Percentiles rank a stretch among this genome's conserved stretches.
These are phyloP conservation scores for Euryodendron excelsum DNA, from an alignment of 148 eudicot species.

Conservation along the genomic window DNA sequence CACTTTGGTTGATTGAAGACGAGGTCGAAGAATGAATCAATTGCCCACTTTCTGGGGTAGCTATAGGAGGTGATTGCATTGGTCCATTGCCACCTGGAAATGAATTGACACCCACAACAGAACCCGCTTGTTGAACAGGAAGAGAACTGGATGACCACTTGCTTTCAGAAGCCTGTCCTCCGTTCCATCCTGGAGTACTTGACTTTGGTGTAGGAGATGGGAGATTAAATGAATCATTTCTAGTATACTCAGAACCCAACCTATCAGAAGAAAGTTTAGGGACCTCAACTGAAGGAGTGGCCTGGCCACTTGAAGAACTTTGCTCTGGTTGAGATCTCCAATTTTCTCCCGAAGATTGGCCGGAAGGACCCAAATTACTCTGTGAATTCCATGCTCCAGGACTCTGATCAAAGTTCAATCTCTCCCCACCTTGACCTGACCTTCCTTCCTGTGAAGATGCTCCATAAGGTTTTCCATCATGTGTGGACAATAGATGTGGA, in stretches of 20 bases:
- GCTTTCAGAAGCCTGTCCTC: conserved; percentile 29
- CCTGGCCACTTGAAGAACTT: conserved; percentile 21
- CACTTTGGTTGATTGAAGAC: conserved; percentile 30
- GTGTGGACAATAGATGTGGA: conserved; percentile 18
- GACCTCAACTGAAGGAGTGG: conserved; percentile 32
- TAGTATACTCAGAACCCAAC: conserved; percentile 28
- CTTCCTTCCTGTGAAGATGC: conserved; percentile 17
- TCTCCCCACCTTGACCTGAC: conserved; percentile 18
- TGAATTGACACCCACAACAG: conserved; percentile 27
- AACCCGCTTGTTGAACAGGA: conserved; percentile 11
- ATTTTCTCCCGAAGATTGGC: no score
- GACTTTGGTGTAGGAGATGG: conserved; percentile 80
- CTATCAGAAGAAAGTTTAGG: conserved; percentile 35
- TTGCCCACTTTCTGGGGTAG: conserved; percentile 23
- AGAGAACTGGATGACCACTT: conserved; percentile 21
- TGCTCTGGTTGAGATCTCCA: background rate
- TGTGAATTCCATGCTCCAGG: background rate
- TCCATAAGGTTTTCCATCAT: conserved; percentile 20
- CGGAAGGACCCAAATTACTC: no score
- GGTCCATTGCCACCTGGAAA: conserved; percentile 32
- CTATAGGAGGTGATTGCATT: conserved; percentile 48
- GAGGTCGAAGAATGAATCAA: conserved; percentile 19
- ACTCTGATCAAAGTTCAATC: background rate
- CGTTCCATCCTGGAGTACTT: conserved; percentile 34
- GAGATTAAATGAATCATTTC: conserved; percentile 43